Conservation (phyloP, 108 stramenopile species). For the Cyclostephanos tholiformis region DNA sequence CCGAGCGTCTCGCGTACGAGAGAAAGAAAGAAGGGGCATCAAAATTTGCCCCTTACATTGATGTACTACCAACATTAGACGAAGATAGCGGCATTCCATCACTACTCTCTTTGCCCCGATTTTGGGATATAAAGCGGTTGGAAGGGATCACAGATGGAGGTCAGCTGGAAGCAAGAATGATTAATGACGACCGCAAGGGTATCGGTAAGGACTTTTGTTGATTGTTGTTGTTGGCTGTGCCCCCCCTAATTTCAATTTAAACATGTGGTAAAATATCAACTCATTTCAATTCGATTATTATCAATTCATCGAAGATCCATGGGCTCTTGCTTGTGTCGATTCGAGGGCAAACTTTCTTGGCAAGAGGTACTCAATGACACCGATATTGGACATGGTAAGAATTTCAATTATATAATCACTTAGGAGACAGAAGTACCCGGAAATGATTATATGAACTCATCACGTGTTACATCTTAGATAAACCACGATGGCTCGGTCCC, state of each 20-base stretch:
- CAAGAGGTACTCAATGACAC: slow-evolving; percentile 72
- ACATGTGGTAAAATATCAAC: background rate
- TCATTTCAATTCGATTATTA: background rate
- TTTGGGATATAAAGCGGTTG: slow-evolving; percentile 66
- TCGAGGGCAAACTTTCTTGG: slow-evolving; percentile 75
- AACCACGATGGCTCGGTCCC: slow-evolving; percentile 63
- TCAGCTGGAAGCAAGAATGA: slow-evolving; percentile 52
- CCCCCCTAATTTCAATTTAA: too few relatives aligned
- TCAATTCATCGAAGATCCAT: slow-evolving; percentile 43
- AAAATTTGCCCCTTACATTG: slow-evolving; percentile 57
- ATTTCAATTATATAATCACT: background rate
- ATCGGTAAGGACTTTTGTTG: slow-evolving; percentile 26
- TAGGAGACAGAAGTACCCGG: background rate
- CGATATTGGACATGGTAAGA: slow-evolving; percentile 67
- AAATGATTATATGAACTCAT: background rate
- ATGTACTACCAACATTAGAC: slow-evolving; percentile 56
- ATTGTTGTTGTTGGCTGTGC: background rate
- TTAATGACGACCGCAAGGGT: slow-evolving; percentile 47
- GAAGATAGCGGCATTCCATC: slow-evolving; percentile 19
- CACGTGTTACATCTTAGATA: slow-evolving; percentile 17
- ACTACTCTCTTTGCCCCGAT: slow-evolving; percentile 63
- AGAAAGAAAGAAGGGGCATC: slow-evolving; percentile 55
- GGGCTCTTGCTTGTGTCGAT: slow-evolving; percentile 81
- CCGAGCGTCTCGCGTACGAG: slow-evolving; percentile 65
- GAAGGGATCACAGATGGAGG: slow-evolving; percentile 66